Base-by-base conservation (phyloP, 257 asterid genomes). In the Echium plantagineum region DNA sequence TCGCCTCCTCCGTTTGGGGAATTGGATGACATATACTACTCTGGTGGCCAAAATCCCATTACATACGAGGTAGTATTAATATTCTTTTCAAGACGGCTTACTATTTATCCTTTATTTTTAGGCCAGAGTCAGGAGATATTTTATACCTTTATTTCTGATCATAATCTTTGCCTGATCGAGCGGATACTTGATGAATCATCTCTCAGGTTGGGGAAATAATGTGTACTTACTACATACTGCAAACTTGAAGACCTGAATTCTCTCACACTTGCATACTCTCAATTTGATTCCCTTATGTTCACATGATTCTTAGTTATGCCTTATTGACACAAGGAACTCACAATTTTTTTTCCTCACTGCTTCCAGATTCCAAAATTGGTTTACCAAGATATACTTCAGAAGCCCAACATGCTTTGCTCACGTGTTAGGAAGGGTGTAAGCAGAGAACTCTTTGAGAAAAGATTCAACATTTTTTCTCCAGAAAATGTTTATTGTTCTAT, bases 1-100 rank as follows among this genome's bases (percentile, higher is more conserved):
- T 83, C 73, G 58, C 96, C 97, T 59, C 84, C 99, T 51, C 97
- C 99, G 26, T 84, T 80, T 63, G 96, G 97, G 59, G 97, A 86
- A 78, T 60, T 84, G 79, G 99, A 93, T 68, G 94, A 83, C 35
- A 55, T 89, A 53, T 80, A 67, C 81, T 86, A 74, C 74, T 80
- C 94, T 71, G 95, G 96, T 62, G 74, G 86, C 55, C 75, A 82
- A 77, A 93, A 85, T 79, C 97, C 99, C 58, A 67, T 93, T 74
- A 66, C 69, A 52, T 89, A 89, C 54, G 77, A 86, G 99, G 99
- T 93, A 76, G 63, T 22, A 24, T 63, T 55, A 59, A 67, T 26
- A 32, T 60, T 59, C 56, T 61, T n/a, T 35, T n/a, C 42, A 3
- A 55, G 12, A 49, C 52, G 30, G 9, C 7, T 52, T 58, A 17